A percentile compares a stretch with the other conserved stretches of the same genome.
These are phyloP conservation scores for Suillus plorans DNA, from an alignment of 768 basidiomycete genomes.

Conservation along the genomic window DNA sequence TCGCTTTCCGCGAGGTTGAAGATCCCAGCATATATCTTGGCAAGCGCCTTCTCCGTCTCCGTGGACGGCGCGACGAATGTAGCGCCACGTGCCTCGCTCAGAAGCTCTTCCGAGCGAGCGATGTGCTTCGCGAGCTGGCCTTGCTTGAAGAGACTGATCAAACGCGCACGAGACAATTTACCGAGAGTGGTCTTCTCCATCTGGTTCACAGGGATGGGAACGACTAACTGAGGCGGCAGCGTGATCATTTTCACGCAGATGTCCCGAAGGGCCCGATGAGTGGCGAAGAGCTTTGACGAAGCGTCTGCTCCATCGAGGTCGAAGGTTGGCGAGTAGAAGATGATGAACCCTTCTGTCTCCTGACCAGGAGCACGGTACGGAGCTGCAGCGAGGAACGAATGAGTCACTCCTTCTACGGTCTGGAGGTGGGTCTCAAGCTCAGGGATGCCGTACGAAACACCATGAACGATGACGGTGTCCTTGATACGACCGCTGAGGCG, in stretches of 20 bases:
- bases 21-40: slow-evolving; percentile 30
- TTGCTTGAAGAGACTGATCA: slow-evolving; percentile 35
- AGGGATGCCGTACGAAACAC: slow-evolving; percentile 36
- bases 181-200: slow-evolving; percentile 45
- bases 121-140: slow-evolving; percentile 34
- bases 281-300: slow-evolving; percentile 20
- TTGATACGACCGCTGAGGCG: slow-evolving; percentile 40
- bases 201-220: slow-evolving; percentile 36
- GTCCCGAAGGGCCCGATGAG: slow-evolving; percentile 32
- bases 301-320: slow-evolving; percentile 25
- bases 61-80: slow-evolving; percentile 22
- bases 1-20: slow-evolving; percentile 26
- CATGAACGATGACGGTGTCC: slow-evolving; percentile 40
- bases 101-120: slow-evolving; percentile 25
- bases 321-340: slow-evolving; percentile 36
- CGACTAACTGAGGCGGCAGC: slow-evolving; percentile 35
- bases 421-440: slow-evolving; percentile 38
- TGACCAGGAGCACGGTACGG: slow-evolving; percentile 36
- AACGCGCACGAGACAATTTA: slow-evolving; percentile 42
- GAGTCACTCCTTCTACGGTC: slow-evolving; percentile 33
- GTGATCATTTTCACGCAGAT: slow-evolving; percentile 32
- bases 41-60: slow-evolving; percentile 29
- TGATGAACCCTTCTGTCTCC: slow-evolving; percentile 40
- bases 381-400: slow-evolving; percentile 33
- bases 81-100: slow-evolving; percentile 22